phyloP scores from a whole-genome alignment of 257 asterid genomes.

The Solanum ossicruentum region DNA sequence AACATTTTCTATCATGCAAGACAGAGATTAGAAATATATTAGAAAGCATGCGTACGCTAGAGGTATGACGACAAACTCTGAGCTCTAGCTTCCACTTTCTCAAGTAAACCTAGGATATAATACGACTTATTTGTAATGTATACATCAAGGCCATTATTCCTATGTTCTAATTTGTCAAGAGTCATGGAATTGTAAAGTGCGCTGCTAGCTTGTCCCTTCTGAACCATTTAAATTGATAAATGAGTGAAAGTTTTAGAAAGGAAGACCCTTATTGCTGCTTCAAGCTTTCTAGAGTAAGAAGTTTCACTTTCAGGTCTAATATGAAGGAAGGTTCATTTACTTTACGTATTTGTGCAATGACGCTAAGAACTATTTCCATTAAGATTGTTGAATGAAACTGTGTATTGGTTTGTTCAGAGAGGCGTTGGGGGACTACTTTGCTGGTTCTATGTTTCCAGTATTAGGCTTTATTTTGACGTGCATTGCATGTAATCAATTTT shows the following conservation, averaged over 20 bases:
- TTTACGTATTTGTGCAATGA: not conserved
- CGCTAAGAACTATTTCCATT: not conserved
- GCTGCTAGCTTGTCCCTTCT: not conserved
- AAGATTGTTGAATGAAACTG: not conserved
- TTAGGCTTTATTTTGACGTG: not conserved
- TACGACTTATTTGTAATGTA: not conserved
- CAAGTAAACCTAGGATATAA: not conserved
- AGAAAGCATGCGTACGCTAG: slow-evolving; percentile 22
- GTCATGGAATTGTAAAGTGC: not conserved
- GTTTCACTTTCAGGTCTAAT: not conserved
- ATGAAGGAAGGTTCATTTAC: not conserved
- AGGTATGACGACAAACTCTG: slow-evolving; percentile 24
- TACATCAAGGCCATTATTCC: not conserved
- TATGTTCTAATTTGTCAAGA: not conserved
- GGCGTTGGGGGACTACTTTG: not conserved
- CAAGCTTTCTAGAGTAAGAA: not conserved
- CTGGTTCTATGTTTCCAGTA: not conserved
- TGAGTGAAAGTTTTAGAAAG: not conserved
- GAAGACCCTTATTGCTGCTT: not conserved
- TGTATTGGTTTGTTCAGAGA: not conserved
- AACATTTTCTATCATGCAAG: slow-evolving; percentile 29
- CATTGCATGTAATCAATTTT: not conserved
- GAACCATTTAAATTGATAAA: not conserved
- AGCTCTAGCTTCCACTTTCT: not conserved
- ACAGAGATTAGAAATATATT: slow-evolving; percentile 15